These are phyloP conservation scores for Aureobasidium sp. DNA, from an alignment of 2,329 filamentous ascomycete species.

Conservation along the genomic window DNA sequence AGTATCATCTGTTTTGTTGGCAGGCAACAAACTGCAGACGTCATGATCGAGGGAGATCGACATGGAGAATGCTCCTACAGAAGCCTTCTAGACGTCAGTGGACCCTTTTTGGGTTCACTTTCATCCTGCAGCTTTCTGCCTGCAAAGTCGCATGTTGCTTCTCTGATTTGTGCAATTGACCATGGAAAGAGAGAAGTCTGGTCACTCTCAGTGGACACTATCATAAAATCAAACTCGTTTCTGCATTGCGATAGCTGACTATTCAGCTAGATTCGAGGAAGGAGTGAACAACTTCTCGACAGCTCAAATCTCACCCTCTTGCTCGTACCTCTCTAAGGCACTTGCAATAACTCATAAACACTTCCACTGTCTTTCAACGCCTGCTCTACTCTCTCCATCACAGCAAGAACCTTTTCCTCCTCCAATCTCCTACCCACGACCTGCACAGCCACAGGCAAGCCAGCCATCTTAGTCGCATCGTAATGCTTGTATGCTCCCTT, in stretches of 20 bases:
- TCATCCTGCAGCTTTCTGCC: not conserved
- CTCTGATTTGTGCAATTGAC: too few species aligned
- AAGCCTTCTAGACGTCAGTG: constrained; percentile 1
- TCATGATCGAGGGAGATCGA: constrained; percentile 1
- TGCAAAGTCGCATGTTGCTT: not conserved
- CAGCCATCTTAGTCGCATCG: constrained; percentile 73
- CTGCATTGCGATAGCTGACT: not conserved
- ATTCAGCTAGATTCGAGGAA: not conserved
- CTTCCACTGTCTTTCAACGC: constrained; percentile 51
- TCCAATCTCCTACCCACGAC: constrained; percentile 70
- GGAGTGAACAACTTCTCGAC: not conserved
- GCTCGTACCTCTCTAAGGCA: constrained; percentile 15
- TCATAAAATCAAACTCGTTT: not conserved
- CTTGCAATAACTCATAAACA: constrained; percentile 41
- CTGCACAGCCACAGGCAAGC: constrained; percentile 78
- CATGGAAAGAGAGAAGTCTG: too few species aligned
- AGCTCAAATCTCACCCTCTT: not conserved
- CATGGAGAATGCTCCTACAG: not conserved
- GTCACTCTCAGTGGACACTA: too few species aligned
- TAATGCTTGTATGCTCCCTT: constrained; percentile 80
- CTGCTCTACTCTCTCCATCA: constrained; percentile 71
- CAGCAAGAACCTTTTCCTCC: constrained; percentile 77
- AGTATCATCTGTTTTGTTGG: not conserved
- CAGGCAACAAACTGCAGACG: not conserved
- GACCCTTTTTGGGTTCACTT: not conserved